A percentile compares a stretch with the other conserved stretches of the same genome.
Evolutionary conservation across 1,284 basidiomycete genomes (phyloP).

Genomic region (Leccinum fuscescens): DNA sequence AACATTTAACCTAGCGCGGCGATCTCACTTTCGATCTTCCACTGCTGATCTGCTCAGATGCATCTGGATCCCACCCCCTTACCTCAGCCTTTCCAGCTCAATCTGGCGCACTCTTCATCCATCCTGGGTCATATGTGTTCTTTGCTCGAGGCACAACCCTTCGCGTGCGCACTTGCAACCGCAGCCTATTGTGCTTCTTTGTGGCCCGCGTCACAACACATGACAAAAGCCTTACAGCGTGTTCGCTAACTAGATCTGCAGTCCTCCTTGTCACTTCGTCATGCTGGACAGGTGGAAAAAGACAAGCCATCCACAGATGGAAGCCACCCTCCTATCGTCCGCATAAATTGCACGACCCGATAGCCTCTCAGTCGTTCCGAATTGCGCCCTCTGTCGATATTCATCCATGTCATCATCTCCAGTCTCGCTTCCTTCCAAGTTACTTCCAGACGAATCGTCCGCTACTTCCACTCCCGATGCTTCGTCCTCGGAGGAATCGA

Average conservation of each 20-base stretch:
- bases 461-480: slow-evolving; percentile 6
- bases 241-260: slow-evolving; percentile 25
- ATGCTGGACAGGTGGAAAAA: slow-evolving; percentile 18
- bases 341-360: slow-evolving; percentile 26
- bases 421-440: slow-evolving; percentile 18
- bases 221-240: slow-evolving; percentile 27
- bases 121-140: slow-evolving; percentile 12
- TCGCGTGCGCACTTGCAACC: slow-evolving; percentile 8
- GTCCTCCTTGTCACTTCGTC: slow-evolving; percentile 15
- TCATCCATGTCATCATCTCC: slow-evolving; percentile 18
- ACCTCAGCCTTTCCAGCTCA: neutral
- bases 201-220: slow-evolving; percentile 26
- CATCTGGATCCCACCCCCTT: neutral
- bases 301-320: slow-evolving; percentile 19
- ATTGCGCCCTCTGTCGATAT: slow-evolving; percentile 7
- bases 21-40: slow-evolving; percentile 31
- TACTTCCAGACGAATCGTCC: slow-evolving; percentile 5
- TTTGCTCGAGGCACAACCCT: slow-evolving; percentile 8
- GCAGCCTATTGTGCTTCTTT: slow-evolving; percentile 28
- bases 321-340: slow-evolving; percentile 20
- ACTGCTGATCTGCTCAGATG: slow-evolving; percentile 12
- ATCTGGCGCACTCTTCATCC: neutral
- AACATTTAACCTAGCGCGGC: slow-evolving; percentile 21
- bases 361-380: slow-evolving; percentile 3
- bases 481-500: slow-evolving; percentile 24